These are phyloP conservation scores for Seiridium cupressi DNA, from an alignment of 2,329 filamentous ascomycete genomes.

Conservation along the genomic window DNA sequence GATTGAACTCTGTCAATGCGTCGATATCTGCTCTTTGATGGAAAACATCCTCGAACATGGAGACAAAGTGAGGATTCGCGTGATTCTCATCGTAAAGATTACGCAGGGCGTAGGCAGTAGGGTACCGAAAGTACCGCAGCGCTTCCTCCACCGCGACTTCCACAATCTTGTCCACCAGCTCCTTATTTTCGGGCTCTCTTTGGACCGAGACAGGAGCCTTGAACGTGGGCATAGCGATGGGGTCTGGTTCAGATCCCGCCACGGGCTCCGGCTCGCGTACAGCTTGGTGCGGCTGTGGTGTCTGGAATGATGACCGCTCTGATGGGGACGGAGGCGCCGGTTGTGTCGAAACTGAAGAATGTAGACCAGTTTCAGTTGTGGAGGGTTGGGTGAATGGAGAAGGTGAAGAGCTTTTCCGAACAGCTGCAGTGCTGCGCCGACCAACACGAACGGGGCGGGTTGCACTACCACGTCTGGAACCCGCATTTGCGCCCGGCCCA, in stretches of 20 bases:
- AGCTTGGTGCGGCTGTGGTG: neutral
- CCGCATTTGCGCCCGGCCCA: neutral
- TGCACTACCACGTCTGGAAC: constrained; percentile 10
- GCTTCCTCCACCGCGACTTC: constrained; percentile 59
- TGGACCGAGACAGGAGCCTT: constrained; percentile 1
- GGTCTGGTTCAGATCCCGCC: neutral
- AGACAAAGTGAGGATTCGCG: constrained; percentile 48
- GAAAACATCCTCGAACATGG: constrained; percentile 58
- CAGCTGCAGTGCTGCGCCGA: constrained; percentile 10
- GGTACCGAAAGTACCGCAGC: constrained; percentile 54
- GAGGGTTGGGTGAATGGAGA: neutral
- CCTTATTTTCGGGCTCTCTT: constrained; percentile 34
- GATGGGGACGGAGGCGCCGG: neutral
- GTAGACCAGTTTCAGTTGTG: neutral
- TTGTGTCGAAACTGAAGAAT: neutral
- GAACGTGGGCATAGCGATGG: constrained; percentile 8
- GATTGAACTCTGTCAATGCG: constrained; percentile 49
- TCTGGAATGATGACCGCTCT: neutral
- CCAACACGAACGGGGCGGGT: constrained; percentile 4
- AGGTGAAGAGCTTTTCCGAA: constrained; percentile 14
- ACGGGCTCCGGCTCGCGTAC: neutral
- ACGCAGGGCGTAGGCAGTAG: constrained; percentile 61
- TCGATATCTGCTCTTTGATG: constrained; percentile 53
- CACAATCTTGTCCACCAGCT: constrained; percentile 50
- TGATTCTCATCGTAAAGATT: constrained; percentile 59